These are phyloP conservation scores for Magnolia kwangsiensis DNA, from an alignment of 164 flowering plant genomes.

Conservation along the genomic window DNA sequence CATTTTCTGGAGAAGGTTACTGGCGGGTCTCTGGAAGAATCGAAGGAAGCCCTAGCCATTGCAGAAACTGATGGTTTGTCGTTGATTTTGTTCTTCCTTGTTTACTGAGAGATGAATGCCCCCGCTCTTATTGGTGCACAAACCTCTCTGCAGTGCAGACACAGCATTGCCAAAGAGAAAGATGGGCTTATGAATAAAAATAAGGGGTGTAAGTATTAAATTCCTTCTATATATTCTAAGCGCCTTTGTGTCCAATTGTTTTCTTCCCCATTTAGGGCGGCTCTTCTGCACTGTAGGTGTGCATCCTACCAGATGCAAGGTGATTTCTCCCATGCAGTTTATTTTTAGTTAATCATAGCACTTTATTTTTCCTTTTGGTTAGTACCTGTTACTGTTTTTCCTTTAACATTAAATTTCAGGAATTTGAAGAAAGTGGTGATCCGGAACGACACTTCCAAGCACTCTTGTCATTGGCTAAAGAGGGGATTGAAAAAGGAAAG, in stretches of 20 bases:
- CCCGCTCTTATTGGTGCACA: too few relatives aligned
- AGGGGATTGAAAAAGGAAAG: conserved; percentile 91
- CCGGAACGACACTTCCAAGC: conserved; percentile 82
- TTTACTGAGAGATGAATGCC: too few relatives aligned
- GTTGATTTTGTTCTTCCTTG: too few relatives aligned
- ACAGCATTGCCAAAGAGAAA: too few relatives aligned
- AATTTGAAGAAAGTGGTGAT: conserved; percentile 94
- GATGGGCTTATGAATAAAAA: too few relatives aligned
- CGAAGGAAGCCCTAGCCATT: conserved; percentile 86
- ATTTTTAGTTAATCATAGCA: background rate
- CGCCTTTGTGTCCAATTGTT: conserved; percentile 1
- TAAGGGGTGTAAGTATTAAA: too few relatives aligned
- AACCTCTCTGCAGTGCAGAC: too few relatives aligned
- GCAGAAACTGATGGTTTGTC: conserved; percentile 88
- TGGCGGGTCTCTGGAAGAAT: conserved; percentile 97
- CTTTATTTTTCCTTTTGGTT: background rate
- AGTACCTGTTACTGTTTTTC: conserved; percentile 8
- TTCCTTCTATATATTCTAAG: background rate
- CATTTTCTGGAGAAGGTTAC: conserved; percentile 53
- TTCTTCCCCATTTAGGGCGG: conserved; percentile 46
- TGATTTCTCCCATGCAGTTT: conserved; percentile 12
- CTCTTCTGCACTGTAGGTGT: conserved; percentile 98
- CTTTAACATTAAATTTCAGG: conserved; percentile 38
- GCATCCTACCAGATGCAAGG: conserved; percentile 96
- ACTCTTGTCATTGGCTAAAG: conserved; percentile 69